Conservation (phyloP, 1,284 basidiomycete species). For the Pseudozyma thailandica region DNA sequence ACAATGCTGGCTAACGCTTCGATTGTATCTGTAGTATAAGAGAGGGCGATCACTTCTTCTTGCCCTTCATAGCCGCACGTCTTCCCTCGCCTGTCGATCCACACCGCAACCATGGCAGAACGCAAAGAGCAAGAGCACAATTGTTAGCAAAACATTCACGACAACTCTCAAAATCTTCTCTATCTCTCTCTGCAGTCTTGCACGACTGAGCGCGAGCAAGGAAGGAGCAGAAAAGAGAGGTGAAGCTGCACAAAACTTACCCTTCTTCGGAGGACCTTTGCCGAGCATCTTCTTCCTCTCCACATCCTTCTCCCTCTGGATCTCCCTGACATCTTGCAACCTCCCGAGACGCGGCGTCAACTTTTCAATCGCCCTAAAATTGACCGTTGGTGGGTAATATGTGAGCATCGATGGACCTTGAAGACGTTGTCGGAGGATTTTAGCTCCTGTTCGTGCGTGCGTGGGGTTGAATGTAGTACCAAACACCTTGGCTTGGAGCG, state of each 20-base stretch:
- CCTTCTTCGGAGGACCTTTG: slow-evolving; percentile 67
- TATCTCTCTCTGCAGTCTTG: neutral
- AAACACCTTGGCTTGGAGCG: slow-evolving; percentile 56
- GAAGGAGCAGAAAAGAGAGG: neutral
- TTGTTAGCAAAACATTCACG: neutral
- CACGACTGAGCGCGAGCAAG: neutral
- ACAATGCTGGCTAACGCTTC: neutral
- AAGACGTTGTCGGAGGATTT: slow-evolving; percentile 55
- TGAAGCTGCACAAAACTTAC: slow-evolving; percentile 49
- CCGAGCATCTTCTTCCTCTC: slow-evolving; percentile 62
- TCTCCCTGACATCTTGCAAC: slow-evolving; percentile 47
- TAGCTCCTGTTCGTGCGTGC: slow-evolving; percentile 58
- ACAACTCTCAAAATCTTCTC: neutral
- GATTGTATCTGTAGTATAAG: neutral
- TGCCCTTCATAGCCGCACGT: slow-evolving; percentile 65
- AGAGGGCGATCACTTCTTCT: slow-evolving; percentile 48
- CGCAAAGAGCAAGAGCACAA: neutral
- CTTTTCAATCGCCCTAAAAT: slow-evolving; percentile 43
- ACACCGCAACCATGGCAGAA: neutral
- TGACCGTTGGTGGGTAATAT: slow-evolving; percentile 64
- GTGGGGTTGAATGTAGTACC: slow-evolving; percentile 56
- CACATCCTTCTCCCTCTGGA: slow-evolving; percentile 58
- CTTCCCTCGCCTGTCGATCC: slow-evolving; percentile 59
- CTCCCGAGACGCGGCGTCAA: slow-evolving; percentile 31
- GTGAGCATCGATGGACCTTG: slow-evolving; percentile 61